phyloP scores from a whole-genome alignment of 129 eudicot species.

The Artemisia argyi region DNA sequence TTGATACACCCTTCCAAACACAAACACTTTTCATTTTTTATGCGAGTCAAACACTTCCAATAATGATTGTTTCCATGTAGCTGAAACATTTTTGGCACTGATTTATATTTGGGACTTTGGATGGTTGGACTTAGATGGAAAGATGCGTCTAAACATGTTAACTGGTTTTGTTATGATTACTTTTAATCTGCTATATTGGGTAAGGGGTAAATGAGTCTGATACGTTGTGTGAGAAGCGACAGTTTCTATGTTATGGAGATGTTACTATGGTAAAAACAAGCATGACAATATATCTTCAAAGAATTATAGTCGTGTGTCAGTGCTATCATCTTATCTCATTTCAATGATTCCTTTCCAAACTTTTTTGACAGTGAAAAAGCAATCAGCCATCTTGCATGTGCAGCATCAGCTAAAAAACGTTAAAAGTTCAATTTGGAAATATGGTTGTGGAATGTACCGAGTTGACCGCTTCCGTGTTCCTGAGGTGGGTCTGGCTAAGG shows the following conservation, averaged over 20 bases:
- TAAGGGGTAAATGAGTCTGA: neutral
- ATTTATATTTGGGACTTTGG: too few species aligned
- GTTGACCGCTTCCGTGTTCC: slow-evolving; percentile 56
- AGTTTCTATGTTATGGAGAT: neutral
- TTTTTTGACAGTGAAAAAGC: slow-evolving; percentile 66
- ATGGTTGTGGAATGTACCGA: slow-evolving; percentile 77
- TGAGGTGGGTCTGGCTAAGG: slow-evolving; percentile 45
- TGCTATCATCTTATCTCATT: neutral
- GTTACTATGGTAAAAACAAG: neutral
- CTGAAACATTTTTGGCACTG: too few species aligned
- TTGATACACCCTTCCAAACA: neutral
- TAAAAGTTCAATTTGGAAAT: slow-evolving; percentile 79
- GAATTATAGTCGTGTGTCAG: neutral
- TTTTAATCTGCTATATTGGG: neutral
- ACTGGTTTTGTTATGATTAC: too few species aligned
- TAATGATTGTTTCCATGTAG: too few species aligned
- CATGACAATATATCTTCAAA: neutral
- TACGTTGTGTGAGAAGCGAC: neutral
- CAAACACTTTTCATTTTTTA: neutral
- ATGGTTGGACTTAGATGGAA: too few species aligned
- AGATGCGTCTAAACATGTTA: too few species aligned
- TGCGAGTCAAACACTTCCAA: too few species aligned
- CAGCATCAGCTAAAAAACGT: slow-evolving; percentile 62
- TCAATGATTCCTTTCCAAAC: neutral
- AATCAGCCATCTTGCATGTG: slow-evolving; percentile 75